Evolutionary conservation across 257 asterid genomes (phyloP).

Genomic region (Orobanche coerulescens): DNA sequence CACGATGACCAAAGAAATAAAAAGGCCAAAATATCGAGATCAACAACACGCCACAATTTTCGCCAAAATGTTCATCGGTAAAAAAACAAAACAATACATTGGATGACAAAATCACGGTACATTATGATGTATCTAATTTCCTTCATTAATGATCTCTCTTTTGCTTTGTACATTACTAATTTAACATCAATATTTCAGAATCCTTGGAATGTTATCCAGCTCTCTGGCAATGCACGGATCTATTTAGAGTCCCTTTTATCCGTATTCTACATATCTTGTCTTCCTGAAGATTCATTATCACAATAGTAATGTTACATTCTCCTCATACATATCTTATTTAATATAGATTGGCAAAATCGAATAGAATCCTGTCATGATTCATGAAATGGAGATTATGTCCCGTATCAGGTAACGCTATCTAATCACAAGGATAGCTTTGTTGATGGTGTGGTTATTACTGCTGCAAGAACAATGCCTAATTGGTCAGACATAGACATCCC

Average conservation of each 20-base stretch:
- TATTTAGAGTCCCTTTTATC: conserved; percentile 90
- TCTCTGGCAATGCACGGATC: conserved; percentile 65
- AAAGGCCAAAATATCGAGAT: no score
- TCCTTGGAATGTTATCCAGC: conserved; percentile 93
- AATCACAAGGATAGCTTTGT: conserved; percentile 49
- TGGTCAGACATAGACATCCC: conserved; percentile 94
- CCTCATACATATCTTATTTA: conserved; percentile 7
- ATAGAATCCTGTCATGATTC: conserved; percentile 16
- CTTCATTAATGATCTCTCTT: conserved; percentile 10
- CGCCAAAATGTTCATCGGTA: no score
- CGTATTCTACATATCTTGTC: conserved; percentile 78
- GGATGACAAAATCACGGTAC: no score
- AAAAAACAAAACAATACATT: no score
- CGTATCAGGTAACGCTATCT: conserved; percentile 66
- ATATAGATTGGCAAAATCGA: background rate
- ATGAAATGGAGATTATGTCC: conserved; percentile 22
- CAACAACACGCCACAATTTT: no score
- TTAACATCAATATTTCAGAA: conserved; percentile 51
- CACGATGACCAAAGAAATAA: no score
- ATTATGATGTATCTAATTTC: conserved; percentile 2
- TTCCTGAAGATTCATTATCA: conserved; percentile 81
- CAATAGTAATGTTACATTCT: conserved; percentile 51
- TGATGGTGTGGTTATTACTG: conserved; percentile 92
- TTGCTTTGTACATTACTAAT: conserved; percentile 6
- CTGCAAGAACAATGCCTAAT: conserved; percentile 89